Percentiles rank a stretch among this genome's conserved stretches.
phyloP scores from a whole-genome alignment of 2,329 filamentous ascomycete genomes.

The Ophiostoma quercus region DNA sequence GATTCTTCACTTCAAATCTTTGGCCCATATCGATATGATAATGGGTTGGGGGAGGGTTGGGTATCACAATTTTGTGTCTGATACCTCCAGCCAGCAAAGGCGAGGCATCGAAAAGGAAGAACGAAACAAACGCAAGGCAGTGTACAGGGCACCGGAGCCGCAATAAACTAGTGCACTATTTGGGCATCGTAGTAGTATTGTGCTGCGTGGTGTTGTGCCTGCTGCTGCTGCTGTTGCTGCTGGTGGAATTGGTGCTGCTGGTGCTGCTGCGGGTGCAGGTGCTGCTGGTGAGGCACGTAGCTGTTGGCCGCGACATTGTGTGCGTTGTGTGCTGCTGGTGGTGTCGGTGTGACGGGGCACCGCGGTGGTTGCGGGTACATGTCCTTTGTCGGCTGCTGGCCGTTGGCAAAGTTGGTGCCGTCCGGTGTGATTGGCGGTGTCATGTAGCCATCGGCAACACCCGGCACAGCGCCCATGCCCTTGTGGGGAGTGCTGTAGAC shows the following conservation, averaged over 20 bases:
- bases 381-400: slow-evolving; percentile 43
- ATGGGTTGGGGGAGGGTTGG: slow-evolving; percentile 20
- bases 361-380: slow-evolving; percentile 45
- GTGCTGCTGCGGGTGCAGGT: slow-evolving; percentile 31
- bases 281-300: slow-evolving; percentile 32
- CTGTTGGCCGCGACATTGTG: slow-evolving; percentile 33
- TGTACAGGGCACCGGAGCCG: background rate
- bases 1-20: background rate
- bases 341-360: slow-evolving; percentile 60
- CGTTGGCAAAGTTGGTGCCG: slow-evolving; percentile 53
- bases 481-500: slow-evolving; percentile 78
- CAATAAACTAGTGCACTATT: slow-evolving; percentile 20
- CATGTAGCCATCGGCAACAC: slow-evolving; percentile 67
- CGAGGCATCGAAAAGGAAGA: slow-evolving; percentile 16
- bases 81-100: slow-evolving; percentile 22
- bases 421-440: slow-evolving; percentile 84
- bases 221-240: slow-evolving; percentile 35
- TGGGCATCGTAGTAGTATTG: slow-evolving; percentile 41
- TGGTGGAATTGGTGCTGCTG: slow-evolving; percentile 32
- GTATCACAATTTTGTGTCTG: slow-evolving; percentile 26
- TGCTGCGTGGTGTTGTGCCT: slow-evolving; percentile 37
- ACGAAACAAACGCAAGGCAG: background rate
- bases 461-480: slow-evolving; percentile 56
- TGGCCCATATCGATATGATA: slow-evolving; percentile 19
- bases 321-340: slow-evolving; percentile 50